Evolutionary conservation across 163 green algal genomes (phyloP), one percentile per base, ranked within the genome.

Genomic region (Trebouxiophyceae sp.): DNA sequence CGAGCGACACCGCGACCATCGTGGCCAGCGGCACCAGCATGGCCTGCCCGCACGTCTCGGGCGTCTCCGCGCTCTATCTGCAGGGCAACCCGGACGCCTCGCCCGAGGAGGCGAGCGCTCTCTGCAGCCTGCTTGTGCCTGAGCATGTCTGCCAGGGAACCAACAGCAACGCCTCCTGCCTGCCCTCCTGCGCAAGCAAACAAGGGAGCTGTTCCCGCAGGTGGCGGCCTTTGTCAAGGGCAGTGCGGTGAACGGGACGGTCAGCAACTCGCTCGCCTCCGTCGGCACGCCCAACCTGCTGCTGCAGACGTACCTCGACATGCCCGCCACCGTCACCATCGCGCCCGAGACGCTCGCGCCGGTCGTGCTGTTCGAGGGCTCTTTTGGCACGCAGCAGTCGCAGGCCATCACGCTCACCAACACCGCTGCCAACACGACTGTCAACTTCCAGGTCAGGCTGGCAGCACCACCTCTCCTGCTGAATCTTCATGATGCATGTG

Each of bases 21-120:
- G 73, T 69, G 27, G 78, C 84, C 57, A 76, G 62, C 2, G 79
- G 77, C 8, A 89, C 82, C 0, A 79, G 68, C 60, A 87, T 85
- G 77, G 80, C 76, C 1, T 69, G 70, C 26, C 82, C 79, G 4
- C 69, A 78, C 45, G 84, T 85, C 5, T 57, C 75, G 28, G 84
- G 84, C 5, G 80, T 73, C 1, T 71, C 70, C 0, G 84, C 84
- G 0, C 72, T 87, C 54, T 77, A 84, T 64, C 57, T 89, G 33
- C 79, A 88, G 67, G 30, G 44, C 27, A 66, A 70, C 33, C 75
- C 75, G 20, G 63, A 60, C 8, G 77, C 75, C 2, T 47, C 47
- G 0, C 55, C 71, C 2, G 50, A 33, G 3, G 70, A 67, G 61
- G 31, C 71, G 34, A 4, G 30, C 16, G 1, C 32, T 26, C 19